These are phyloP conservation scores for Salix dunnii DNA, from an alignment of 345 rosid genomes.

Conservation along the genomic window DNA sequence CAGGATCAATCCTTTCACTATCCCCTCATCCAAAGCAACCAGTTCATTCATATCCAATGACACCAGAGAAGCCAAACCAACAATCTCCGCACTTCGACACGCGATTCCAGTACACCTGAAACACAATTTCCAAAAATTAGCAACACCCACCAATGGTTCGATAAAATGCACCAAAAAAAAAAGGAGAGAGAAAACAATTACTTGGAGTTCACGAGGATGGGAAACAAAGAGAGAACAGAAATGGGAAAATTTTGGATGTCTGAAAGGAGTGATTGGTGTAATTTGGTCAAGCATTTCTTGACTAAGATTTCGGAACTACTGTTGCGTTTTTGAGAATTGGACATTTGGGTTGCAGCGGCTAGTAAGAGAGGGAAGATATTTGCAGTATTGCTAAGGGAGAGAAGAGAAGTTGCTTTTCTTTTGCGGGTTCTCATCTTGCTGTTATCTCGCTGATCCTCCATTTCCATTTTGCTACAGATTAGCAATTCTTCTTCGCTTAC, in stretches of 20 bases:
- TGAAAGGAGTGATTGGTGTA: slow-evolving; percentile 25
- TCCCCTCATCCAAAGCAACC: slow-evolving; percentile 36
- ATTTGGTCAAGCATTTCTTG: slow-evolving; percentile 30
- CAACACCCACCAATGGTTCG: no score
- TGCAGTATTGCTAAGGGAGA: background rate
- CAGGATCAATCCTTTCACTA: slow-evolving; percentile 33
- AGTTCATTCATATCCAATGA: slow-evolving; percentile 39
- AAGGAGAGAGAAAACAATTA: slow-evolving; percentile 8
- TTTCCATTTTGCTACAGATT: background rate
- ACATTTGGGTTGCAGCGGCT: slow-evolving; percentile 30
- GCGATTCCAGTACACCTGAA: slow-evolving; percentile 28
- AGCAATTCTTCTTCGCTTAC: background rate
- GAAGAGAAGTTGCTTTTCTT: slow-evolving; percentile 1
- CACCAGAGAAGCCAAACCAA: slow-evolving; percentile 39
- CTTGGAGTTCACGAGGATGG: slow-evolving; percentile 42
- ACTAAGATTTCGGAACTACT: slow-evolving; percentile 9
- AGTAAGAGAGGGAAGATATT: slow-evolving; percentile 33
- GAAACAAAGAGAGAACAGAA: slow-evolving; percentile 38
- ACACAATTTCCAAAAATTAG: background rate
- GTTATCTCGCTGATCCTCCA: background rate
- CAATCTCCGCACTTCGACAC: slow-evolving; percentile 34
- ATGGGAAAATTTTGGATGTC: slow-evolving; percentile 13
- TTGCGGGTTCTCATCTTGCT: slow-evolving; percentile 11
- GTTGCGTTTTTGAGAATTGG: background rate
- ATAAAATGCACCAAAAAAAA: background rate